A percentile compares a stretch with the other conserved stretches of the same genome.
Conservation (phyloP, 805 yeast genomes). For the Pichia nakasei region DNA sequence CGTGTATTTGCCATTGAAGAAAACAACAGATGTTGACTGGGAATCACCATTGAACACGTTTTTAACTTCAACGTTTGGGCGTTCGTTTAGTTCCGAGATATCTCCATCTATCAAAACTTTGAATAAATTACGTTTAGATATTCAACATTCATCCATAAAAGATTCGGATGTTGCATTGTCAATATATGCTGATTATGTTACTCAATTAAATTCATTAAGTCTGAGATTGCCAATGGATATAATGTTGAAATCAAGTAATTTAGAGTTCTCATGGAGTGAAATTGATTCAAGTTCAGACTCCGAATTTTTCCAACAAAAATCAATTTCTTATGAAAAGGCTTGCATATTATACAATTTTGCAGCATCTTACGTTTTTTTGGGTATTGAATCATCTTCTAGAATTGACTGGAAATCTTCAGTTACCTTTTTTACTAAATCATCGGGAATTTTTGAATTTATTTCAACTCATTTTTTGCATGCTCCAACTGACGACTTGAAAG, state of each 20-base stretch:
- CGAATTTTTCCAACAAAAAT: constrained; percentile 51
- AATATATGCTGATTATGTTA: constrained; percentile 60
- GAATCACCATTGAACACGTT: constrained; percentile 47
- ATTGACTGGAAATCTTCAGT: constrained; percentile 50
- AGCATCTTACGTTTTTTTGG: constrained; percentile 50
- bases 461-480: constrained; percentile 82
- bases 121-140: constrained; percentile 51
- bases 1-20: constrained; percentile 28
- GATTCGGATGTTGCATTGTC: constrained; percentile 21
- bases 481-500: constrained; percentile 69
- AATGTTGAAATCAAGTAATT: constrained; percentile 13
- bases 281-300: constrained; percentile 34
- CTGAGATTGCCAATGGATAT: constrained; percentile 61
- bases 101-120: constrained; percentile 45
- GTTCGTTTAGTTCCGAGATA: constrained; percentile 38
- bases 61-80: constrained; percentile 55
- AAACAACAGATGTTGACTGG: constrained; percentile 61
- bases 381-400: constrained; percentile 17
- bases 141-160: constrained; percentile 43
- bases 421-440: constrained; percentile 59
- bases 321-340: constrained; percentile 87
- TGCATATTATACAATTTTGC: constrained; percentile 73
- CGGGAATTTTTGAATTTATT: constrained; percentile 66
- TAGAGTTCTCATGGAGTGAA: constrained; percentile 75
- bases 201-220: constrained; percentile 73